Evolutionary conservation across 2,329 filamentous ascomycete genomes (phyloP).

Genomic region (Cladosporium sp.): DNA sequence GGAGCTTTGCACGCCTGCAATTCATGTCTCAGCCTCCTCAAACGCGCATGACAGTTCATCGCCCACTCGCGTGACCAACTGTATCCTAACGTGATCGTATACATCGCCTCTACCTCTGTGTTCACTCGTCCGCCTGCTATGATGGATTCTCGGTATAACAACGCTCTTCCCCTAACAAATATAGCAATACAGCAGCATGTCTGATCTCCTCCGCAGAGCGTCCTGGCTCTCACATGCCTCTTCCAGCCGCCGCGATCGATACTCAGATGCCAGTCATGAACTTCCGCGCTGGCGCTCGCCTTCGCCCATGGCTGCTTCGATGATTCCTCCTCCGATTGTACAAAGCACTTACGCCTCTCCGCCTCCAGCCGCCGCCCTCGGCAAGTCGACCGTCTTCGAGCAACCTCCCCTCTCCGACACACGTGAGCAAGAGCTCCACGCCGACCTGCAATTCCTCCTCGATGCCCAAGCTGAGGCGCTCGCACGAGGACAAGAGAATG

Average conservation of each 20-base stretch:
- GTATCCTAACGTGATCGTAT: not conserved
- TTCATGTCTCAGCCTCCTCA: constrained; percentile 11
- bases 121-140: not conserved
- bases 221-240: constrained; percentile 32
- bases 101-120: not conserved
- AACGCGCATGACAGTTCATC: constrained; percentile 12
- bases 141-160: constrained; percentile 9
- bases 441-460: constrained; percentile 59
- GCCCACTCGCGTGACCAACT: constrained; percentile 10
- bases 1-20: constrained; percentile 1
- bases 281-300: constrained; percentile 37
- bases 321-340: constrained; percentile 38
- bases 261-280: constrained; percentile 25
- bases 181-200: not conserved
- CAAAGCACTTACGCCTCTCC: constrained; percentile 31
- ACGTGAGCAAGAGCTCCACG: constrained; percentile 55
- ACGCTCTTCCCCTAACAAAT: not conserved
- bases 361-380: constrained; percentile 6
- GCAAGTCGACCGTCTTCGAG: constrained; percentile 46
- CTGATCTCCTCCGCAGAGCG: constrained; percentile 27
- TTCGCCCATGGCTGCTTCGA: constrained; percentile 35
- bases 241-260: constrained; percentile 22
- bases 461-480: constrained; percentile 63
- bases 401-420: constrained; percentile 41
- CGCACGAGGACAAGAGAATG: constrained; percentile 47